Base-by-base conservation (phyloP, 2,329 filamentous ascomycete species). In the Fusarium pseudonygamai region DNA sequence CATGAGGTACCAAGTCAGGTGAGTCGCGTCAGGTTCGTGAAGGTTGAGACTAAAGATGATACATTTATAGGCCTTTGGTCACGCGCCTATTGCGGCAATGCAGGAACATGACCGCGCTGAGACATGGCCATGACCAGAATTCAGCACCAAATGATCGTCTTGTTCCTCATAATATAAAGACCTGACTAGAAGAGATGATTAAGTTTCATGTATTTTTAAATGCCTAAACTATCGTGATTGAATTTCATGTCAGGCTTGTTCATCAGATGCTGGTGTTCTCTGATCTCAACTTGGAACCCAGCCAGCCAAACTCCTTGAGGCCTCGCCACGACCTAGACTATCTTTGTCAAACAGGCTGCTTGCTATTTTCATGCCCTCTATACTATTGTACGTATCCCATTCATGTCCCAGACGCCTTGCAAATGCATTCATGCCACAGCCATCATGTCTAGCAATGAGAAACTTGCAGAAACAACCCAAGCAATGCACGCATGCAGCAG, bases 21-120 rank as follows among this genome's bases (percentile, higher is more conserved):
- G 71, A 72, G 63, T 42, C 71, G 71, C 60, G 68, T 74, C 71
- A 74, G 71, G 52, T 74, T 72, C 68, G 71, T 36, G 71, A 69
- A 57, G 52, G 67, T 52, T 74, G 56, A 72, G 52, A 72, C 64
- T 11, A 47, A 74, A 45, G 58, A 74, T 73, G 71, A 74, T 74
- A 28, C 14, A 56, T 43, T 69, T 30, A n/a, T 36, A 53, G 47
- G 37, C 34, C 53, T 39, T 13, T 56, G 63, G 71, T 74, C 71
- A 74, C 71, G 71, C 67, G 71, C 55, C 50, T 49, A 32, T 60
- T 52, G 40, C 43, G 67, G 67, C 59, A 67, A 73, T 69, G 67
- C 71, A 74, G 71, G 71, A 72, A 74, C 67, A 74, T 74, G 71
- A 74, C 71, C 71, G 59, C 59, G 28, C 37, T 67, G 71, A 73